Conservation (phyloP, 768 basidiomycete species). For the Tylopilus intermedius region DNA sequence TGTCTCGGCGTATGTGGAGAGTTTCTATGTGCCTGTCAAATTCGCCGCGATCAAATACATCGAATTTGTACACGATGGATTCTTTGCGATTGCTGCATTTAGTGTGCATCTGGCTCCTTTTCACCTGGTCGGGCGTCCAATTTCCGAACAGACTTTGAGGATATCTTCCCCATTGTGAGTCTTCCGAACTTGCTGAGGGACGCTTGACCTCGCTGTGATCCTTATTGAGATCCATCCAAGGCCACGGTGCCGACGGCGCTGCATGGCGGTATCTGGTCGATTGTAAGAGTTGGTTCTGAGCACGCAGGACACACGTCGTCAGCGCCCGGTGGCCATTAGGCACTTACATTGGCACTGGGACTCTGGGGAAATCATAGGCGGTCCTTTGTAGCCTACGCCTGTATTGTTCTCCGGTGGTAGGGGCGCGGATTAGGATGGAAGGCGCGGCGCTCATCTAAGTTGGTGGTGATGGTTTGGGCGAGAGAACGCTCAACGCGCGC, state of each 20-base stretch:
- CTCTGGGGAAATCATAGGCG: constrained; percentile 3
- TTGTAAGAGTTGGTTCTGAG: background rate
- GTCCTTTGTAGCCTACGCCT: background rate
- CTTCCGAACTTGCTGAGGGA: background rate
- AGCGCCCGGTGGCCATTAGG: background rate
- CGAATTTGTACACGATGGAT: constrained; percentile 20
- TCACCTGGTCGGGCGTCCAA: constrained; percentile 46
- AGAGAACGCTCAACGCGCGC: background rate
- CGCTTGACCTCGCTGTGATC: constrained; percentile 6
- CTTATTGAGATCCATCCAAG: constrained; percentile 31
- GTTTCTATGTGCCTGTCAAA: constrained; percentile 14
- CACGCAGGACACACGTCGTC: background rate
- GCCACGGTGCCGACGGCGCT: constrained; percentile 39
- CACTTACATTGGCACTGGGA: constrained; percentile 23
- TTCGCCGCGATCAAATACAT: constrained; percentile 12
- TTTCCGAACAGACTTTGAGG: constrained; percentile 50
- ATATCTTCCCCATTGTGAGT: constrained; percentile 34
- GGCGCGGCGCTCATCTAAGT: constrained; percentile 9
- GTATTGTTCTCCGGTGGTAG: background rate
- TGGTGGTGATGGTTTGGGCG: background rate
- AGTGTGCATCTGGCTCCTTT: constrained; percentile 31
- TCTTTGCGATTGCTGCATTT: constrained; percentile 13
- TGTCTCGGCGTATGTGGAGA: constrained; percentile 7
- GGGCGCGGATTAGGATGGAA: background rate
- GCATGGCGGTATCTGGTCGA: constrained; percentile 30